A percentile compares a stretch with the other conserved stretches of the same genome.
These are phyloP conservation scores for Steccherinum ochraceum DNA, from an alignment of 768 basidiomycete species.

Conservation along the genomic window DNA sequence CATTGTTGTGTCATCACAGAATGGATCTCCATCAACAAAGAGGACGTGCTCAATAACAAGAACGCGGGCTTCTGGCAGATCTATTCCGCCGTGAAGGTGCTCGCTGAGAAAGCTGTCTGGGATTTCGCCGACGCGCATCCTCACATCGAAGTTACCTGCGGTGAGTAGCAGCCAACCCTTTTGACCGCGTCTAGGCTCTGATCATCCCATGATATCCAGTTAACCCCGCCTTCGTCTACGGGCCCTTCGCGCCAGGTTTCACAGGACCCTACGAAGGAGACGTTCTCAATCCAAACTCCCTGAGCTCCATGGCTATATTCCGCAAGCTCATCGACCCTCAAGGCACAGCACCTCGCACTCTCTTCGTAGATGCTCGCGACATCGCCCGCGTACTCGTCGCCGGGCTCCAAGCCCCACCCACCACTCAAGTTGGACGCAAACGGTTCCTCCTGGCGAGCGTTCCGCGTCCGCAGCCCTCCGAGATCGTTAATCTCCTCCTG, in stretches of 20 bases:
- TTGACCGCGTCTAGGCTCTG: neutral
- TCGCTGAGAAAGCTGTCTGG: constrained; percentile 35
- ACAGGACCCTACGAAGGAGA: neutral
- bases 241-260: constrained; percentile 25
- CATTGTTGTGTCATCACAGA: constrained; percentile 7
- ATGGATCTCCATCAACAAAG: constrained; percentile 18
- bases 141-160: constrained; percentile 30
- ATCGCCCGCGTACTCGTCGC: constrained; percentile 21
- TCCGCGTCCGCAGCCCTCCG: too few species aligned
- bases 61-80: constrained; percentile 7
- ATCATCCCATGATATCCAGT: constrained; percentile 19
- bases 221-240: constrained; percentile 31
- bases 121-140: constrained; percentile 31
- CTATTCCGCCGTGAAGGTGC: constrained; percentile 13
- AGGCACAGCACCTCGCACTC: neutral
- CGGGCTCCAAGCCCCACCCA: constrained; percentile 7
- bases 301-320: constrained; percentile 5
- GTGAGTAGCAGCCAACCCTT: constrained; percentile 17
- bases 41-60: constrained; percentile 13
- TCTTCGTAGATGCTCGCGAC: constrained; percentile 24
- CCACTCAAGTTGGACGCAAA: constrained; percentile 7
- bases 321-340: constrained; percentile 5
- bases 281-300: neutral
- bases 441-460: constrained; percentile 5
- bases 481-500: too few species aligned